Conservation (phyloP, 2,329 filamentous ascomycete species). For the Alternaria sp. region DNA sequence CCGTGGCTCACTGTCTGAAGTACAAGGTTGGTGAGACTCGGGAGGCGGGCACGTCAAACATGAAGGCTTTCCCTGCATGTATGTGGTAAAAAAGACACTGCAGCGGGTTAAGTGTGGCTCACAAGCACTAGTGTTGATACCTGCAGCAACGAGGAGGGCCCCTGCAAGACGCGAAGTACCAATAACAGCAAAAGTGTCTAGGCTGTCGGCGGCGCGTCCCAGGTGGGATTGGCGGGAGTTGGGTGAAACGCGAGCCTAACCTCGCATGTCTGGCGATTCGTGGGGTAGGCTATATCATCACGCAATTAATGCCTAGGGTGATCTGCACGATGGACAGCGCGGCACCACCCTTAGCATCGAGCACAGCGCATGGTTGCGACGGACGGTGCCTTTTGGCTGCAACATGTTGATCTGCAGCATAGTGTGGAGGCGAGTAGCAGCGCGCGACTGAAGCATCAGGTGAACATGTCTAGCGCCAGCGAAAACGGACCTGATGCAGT, state of each 20-base stretch:
- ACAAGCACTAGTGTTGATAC: slow-evolving; percentile 45
- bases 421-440: slow-evolving; percentile 12
- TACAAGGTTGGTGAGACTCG: slow-evolving; percentile 51
- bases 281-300: slow-evolving; percentile 43
- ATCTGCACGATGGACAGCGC: slow-evolving; percentile 36
- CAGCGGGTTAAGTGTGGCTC: slow-evolving; percentile 48
- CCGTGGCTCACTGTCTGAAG: slow-evolving; percentile 44
- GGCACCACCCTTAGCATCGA: slow-evolving; percentile 23
- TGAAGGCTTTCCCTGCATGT: slow-evolving; percentile 49
- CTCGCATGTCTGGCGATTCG: slow-evolving; percentile 48
- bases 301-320: slow-evolving; percentile 30
- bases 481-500: slow-evolving; percentile 15
- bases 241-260: slow-evolving; percentile 48
- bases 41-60: slow-evolving; percentile 50
- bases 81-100: slow-evolving; percentile 38
- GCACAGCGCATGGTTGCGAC: slow-evolving; percentile 13
- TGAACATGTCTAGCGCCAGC: slow-evolving; percentile 14
- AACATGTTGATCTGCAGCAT: slow-evolving; percentile 25
- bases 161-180: slow-evolving; percentile 38
- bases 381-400: slow-evolving; percentile 14
- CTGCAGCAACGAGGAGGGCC: slow-evolving; percentile 39
- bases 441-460: background rate
- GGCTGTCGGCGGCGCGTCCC: slow-evolving; percentile 44
- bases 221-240: slow-evolving; percentile 40
- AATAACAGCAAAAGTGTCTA: slow-evolving; percentile 42